A percentile compares a stretch with the other conserved stretches of the same genome.
These are phyloP conservation scores for Iris pallida DNA, from an alignment of 116 monocot genomes.

Conservation along the genomic window DNA sequence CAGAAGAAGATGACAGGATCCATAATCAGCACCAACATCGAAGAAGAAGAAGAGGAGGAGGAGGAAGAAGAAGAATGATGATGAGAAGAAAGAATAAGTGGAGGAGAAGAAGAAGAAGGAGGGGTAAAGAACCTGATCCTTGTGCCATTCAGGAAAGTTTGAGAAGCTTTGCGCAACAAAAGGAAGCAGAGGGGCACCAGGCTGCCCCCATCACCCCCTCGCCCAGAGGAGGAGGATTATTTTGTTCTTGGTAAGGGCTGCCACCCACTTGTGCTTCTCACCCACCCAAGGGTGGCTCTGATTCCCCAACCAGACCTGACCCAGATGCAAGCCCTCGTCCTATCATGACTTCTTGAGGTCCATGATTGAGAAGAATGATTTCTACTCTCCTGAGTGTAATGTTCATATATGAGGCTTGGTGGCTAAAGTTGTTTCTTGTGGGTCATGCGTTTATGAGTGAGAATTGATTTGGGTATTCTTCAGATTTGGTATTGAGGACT, in stretches of 20 bases:
- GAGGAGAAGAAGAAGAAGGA: neutral
- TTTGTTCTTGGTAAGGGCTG: slow-evolving; percentile 1
- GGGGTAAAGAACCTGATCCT: slow-evolving; percentile 1
- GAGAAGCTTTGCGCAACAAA: neutral
- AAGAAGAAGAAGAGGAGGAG: neutral
- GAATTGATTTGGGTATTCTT: no score
- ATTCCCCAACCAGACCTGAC: neutral
- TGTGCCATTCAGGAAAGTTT: neutral
- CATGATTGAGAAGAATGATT: slow-evolving; percentile 62
- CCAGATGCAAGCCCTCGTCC: slow-evolving; percentile 6
- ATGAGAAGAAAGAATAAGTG: neutral
- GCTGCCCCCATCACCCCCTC: neutral
- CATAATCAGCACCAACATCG: neutral
- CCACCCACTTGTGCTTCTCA: neutral
- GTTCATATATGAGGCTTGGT: slow-evolving; percentile 20
- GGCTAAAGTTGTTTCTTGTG: no score
- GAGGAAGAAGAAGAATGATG: neutral
- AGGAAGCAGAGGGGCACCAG: neutral
- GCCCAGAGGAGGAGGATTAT: neutral
- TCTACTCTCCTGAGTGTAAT: slow-evolving; percentile 51
- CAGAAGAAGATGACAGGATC: neutral
- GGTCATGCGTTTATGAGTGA: no score
- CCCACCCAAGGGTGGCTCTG: neutral
- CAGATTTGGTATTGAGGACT: no score
- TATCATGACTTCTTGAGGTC: slow-evolving; percentile 38